phyloP scores from a whole-genome alignment of 345 rosid genomes.

The Dipteronia dyeriana region DNA sequence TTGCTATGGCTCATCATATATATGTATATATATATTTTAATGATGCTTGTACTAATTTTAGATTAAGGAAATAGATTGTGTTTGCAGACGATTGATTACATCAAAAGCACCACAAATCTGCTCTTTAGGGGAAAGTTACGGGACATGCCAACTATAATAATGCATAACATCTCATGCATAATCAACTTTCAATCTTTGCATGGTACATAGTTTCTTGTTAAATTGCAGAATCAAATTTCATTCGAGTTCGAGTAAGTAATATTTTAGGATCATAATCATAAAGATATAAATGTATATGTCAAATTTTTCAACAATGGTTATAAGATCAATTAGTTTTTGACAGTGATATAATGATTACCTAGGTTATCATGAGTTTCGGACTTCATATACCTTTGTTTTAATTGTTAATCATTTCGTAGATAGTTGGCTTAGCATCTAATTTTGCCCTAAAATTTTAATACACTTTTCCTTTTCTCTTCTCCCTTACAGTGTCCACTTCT shows the following conservation, averaged over 20 bases:
- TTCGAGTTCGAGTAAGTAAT: neutral
- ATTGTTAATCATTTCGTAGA: neutral
- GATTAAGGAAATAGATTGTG: neutral
- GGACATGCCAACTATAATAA: neutral
- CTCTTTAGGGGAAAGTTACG: neutral
- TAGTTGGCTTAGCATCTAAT: neutral
- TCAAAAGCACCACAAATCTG: neutral
- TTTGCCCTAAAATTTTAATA: neutral
- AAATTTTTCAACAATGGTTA: neutral
- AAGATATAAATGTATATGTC: neutral
- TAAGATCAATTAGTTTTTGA: neutral
- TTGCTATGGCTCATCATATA: neutral
- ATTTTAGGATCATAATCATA: neutral
- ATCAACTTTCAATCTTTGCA: neutral
- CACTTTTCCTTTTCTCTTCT: neutral
- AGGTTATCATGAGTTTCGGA: neutral
- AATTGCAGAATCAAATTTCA: neutral
- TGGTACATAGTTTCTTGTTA: neutral
- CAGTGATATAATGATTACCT: neutral
- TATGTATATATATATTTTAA: too few species aligned
- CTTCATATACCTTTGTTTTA: neutral
- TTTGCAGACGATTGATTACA: neutral
- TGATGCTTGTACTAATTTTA: too few species aligned
- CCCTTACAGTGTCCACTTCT: constrained; percentile 56
- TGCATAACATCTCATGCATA: neutral